Percentiles rank a stretch among this genome's conserved stretches.
phyloP scores from a whole-genome alignment of 73 alveolate genomes.

The Breviolum minutum region DNA sequence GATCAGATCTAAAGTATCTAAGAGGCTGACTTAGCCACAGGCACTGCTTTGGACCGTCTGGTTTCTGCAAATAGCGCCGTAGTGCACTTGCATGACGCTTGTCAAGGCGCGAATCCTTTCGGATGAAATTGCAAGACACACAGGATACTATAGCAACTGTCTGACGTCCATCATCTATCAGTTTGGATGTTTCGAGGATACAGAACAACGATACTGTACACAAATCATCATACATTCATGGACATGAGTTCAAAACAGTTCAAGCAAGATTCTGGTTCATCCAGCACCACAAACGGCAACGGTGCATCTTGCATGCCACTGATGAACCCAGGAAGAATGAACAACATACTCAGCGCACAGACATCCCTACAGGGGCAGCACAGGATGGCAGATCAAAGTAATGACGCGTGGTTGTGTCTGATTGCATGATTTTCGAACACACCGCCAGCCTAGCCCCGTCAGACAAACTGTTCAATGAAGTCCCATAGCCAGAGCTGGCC shows the following conservation, averaged over 20 bases:
- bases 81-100: slow-evolving; percentile 89
- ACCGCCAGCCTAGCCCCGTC: slow-evolving; percentile 59
- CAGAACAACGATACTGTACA: too few relatives aligned
- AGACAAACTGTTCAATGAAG: slow-evolving; percentile 64
- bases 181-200: not conserved
- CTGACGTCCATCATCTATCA: too few relatives aligned
- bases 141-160: not conserved
- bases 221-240: too few relatives aligned
- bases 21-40: slow-evolving; percentile 51
- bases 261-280: slow-evolving; percentile 59
- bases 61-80: slow-evolving; percentile 40
- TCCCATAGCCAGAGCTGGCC: slow-evolving; percentile 71
- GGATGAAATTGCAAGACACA: not conserved
- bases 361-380: slow-evolving; percentile 48
- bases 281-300: slow-evolving; percentile 77
- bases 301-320: slow-evolving; percentile 78
- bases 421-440: too few relatives aligned
- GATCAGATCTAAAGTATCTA: not conserved
- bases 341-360: slow-evolving; percentile 69
- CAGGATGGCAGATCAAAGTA: too few relatives aligned
- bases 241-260: not conserved
- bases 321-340: slow-evolving; percentile 71
- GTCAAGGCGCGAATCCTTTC: slow-evolving; percentile 76
- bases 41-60: slow-evolving; percentile 90
- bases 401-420: too few relatives aligned